Evolutionary conservation across 176 grass and related monocot species (phyloP).

Genomic region (Pontederia crassipes): DNA sequence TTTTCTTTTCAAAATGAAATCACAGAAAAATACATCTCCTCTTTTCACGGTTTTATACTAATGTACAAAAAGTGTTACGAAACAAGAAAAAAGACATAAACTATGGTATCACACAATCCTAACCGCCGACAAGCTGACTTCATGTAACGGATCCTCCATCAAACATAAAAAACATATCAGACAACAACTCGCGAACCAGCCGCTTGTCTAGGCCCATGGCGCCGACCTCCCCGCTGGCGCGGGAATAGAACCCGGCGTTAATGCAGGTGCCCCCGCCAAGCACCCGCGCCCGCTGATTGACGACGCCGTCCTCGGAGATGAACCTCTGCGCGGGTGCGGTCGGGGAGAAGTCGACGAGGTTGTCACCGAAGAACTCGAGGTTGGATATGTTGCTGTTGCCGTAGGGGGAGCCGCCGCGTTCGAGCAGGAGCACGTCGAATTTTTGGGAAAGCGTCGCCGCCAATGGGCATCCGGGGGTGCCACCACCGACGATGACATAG

Average conservation of each 20-base stretch:
- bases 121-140: no score
- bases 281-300: constrained; percentile 1
- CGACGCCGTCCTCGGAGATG: constrained; percentile 7
- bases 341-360: background rate
- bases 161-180: no score
- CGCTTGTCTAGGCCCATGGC: background rate
- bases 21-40: no score
- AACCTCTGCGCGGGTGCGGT: background rate
- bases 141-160: no score
- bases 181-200: background rate
- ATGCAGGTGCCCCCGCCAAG: constrained; percentile 1
- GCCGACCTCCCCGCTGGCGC: background rate
- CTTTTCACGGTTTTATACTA: no score
- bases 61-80: no score
- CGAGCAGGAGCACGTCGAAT: constrained; percentile 1
- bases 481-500: background rate
- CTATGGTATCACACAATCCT: no score
- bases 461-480: background rate
- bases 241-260: constrained; percentile 5
- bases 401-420: background rate
- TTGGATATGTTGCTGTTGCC: constrained; percentile 3
- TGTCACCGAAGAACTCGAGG: background rate
- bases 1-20: no score
- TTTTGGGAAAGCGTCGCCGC: background rate
- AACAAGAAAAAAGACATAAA: no score